These are phyloP conservation scores for Blastobotrys elegans DNA, from an alignment of 1,139 yeast genomes.

Conservation along the genomic window DNA sequence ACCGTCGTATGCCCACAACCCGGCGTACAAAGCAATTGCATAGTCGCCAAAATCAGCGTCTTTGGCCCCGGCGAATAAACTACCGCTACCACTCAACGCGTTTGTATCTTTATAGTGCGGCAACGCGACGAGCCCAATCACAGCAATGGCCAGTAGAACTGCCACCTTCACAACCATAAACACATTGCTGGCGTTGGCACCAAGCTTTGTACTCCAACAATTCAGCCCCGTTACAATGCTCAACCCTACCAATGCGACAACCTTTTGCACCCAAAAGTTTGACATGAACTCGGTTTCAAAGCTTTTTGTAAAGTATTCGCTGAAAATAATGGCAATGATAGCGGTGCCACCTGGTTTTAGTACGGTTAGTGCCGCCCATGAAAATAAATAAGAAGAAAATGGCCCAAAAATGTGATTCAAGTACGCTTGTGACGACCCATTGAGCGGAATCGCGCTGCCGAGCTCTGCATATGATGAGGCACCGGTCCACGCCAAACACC, in stretches of 20 bases:
- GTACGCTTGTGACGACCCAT: conserved; percentile 42
- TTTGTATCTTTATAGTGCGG: conserved; percentile 23
- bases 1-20: conserved; percentile 44
- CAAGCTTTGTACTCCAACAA: conserved; percentile 31
- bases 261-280: conserved; percentile 31
- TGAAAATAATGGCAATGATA: conserved; percentile 39
- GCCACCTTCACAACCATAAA: conserved; percentile 36
- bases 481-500: conserved; percentile 42
- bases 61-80: conserved; percentile 32
- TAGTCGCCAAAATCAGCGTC: conserved; percentile 28
- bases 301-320: conserved; percentile 33
- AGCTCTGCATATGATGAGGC: conserved; percentile 42
- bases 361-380: conserved; percentile 39
- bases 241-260: conserved; percentile 33
- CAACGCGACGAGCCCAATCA: conserved; percentile 32
- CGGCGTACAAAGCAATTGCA: conserved; percentile 40
- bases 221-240: conserved; percentile 31
- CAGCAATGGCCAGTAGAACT: conserved; percentile 31
- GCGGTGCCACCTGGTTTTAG: conserved; percentile 41
- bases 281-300: conserved; percentile 20
- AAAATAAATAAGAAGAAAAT: conserved; percentile 36
- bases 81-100: conserved; percentile 22
- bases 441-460: conserved; percentile 39
- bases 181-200: conserved; percentile 35
- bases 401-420: conserved; percentile 38